Evolutionary conservation across 306 rosid genomes (phyloP).

Genomic region (Rosa multiflora): DNA sequence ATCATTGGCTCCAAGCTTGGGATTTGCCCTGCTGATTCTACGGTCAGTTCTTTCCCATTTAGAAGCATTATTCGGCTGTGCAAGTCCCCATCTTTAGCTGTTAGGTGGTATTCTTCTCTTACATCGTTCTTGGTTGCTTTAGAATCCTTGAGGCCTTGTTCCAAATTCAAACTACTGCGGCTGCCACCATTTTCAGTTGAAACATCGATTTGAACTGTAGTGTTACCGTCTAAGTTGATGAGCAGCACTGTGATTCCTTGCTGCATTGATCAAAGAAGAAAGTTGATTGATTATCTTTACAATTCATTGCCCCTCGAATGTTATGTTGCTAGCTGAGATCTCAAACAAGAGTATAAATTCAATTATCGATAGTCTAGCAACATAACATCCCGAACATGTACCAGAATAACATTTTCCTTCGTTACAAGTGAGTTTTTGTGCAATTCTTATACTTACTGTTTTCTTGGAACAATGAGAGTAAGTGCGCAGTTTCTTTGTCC

Average conservation of each 20-base stretch:
- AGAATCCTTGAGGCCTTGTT: constrained; percentile 8
- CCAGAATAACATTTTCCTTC: no score
- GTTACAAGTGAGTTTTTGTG: neutral
- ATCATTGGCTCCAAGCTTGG: constrained; percentile 53
- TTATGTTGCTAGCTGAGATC: neutral
- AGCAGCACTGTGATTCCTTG: constrained; percentile 60
- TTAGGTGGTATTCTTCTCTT: constrained; percentile 66
- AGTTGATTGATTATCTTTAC: neutral
- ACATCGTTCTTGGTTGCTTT: constrained; percentile 3
- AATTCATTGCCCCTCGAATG: neutral
- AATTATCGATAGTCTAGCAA: neutral
- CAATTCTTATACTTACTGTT: constrained; percentile 35
- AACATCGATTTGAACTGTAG: constrained; percentile 37
- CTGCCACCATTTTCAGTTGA: constrained; percentile 11
- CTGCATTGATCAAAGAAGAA: constrained; percentile 31
- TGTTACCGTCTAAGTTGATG: constrained; percentile 49
- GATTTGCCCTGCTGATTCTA: constrained; percentile 50
- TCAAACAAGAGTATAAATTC: neutral
- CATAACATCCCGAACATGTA: neutral
- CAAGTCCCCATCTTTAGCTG: constrained; percentile 48
- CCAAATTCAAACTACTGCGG: constrained; percentile 1
- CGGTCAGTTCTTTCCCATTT: constrained; percentile 50
- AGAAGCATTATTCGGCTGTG: constrained; percentile 55
- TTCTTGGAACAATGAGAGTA: constrained; percentile 69
- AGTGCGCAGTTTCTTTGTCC: constrained; percentile 46